Conservation (phyloP, 495 filamentous ascomycete species). For the Podospora sp. region DNA sequence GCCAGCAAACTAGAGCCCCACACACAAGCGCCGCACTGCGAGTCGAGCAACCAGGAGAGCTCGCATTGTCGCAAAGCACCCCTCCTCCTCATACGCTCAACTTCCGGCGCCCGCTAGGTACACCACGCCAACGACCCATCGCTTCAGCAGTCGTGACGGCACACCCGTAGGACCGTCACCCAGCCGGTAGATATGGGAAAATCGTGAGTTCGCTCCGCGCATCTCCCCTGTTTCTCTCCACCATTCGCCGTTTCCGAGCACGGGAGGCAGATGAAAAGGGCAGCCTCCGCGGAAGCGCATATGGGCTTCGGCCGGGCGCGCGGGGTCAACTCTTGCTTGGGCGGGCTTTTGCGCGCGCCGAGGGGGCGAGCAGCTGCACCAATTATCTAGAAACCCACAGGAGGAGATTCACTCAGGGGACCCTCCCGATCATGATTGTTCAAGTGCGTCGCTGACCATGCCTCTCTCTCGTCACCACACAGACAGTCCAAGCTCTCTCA, state of each 20-base stretch:
- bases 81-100: background rate
- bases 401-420: background rate
- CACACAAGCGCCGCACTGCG: background rate
- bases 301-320: background rate
- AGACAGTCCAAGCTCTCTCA: slow-evolving; percentile 95
- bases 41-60: slow-evolving; percentile 1
- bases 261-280: background rate
- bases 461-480: background rate
- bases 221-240: slow-evolving; percentile 17
- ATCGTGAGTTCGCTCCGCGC: slow-evolving; percentile 42
- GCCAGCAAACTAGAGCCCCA: background rate
- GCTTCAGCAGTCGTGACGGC: background rate
- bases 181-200: slow-evolving; percentile 45
- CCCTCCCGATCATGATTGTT: background rate
- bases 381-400: background rate
- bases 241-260: background rate
- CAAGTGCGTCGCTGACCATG: background rate
- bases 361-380: background rate
- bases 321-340: background rate
- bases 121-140: background rate
- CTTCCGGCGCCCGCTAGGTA: background rate
- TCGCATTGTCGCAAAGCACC: slow-evolving; percentile 10
- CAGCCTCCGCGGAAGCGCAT: background rate
- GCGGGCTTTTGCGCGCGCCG: background rate
- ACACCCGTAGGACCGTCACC: slow-evolving; percentile 1